These are phyloP conservation scores for Millerozyma miso DNA, from an alignment of 805 yeast species.

Conservation along the genomic window DNA sequence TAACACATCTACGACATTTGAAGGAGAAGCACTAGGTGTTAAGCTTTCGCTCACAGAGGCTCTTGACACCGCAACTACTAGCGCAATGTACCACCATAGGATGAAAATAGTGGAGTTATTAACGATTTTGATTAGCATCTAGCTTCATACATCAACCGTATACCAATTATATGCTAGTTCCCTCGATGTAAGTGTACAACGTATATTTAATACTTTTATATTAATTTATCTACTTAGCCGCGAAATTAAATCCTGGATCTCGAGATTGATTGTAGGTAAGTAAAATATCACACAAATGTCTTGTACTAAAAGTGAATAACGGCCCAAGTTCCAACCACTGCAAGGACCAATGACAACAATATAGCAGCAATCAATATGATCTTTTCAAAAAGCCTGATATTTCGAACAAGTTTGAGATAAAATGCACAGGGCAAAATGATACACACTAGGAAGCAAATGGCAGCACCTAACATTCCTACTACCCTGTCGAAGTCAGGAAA, in stretches of 20 bases:
- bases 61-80: neutral
- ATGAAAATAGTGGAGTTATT: neutral
- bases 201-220: no score
- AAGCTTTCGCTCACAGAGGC: neutral
- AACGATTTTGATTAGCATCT: neutral
- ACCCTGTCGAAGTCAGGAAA: conserved; percentile 79
- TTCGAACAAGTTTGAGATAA: conserved; percentile 54
- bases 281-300: no score
- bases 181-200: neutral
- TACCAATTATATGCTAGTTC: neutral
- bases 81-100: neutral
- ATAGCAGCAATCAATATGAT: conserved; percentile 41
- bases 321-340: conserved; percentile 60
- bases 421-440: conserved; percentile 72
- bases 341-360: conserved; percentile 41
- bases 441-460: conserved; percentile 76
- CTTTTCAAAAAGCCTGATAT: conserved; percentile 37
- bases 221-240: no score
- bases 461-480: conserved; percentile 77
- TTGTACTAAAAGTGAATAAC: conserved; percentile 14
- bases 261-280: no score
- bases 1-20: conserved; percentile 61
- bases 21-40: conserved; percentile 21
- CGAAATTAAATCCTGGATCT: no score
- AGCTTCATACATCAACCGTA: neutral